A percentile compares a stretch with the other conserved stretches of the same genome.
Evolutionary conservation across 768 basidiomycete genomes (phyloP).

Genomic region (Tulasnella sp.): DNA sequence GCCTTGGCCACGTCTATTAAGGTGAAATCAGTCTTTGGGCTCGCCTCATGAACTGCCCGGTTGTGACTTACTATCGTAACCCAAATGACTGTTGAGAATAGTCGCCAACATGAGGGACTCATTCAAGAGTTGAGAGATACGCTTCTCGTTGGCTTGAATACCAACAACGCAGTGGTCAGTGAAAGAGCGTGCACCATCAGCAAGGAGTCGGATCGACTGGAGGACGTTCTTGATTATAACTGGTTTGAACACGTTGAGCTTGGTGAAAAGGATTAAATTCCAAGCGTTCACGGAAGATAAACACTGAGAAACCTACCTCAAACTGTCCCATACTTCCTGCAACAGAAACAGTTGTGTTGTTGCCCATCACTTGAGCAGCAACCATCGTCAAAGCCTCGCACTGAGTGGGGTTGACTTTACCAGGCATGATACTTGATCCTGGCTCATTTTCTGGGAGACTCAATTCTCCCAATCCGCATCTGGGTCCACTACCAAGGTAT

Average conservation of each 20-base stretch:
- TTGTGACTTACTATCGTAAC: conserved; percentile 78
- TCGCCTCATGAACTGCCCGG: neutral
- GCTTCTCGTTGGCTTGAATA: conserved; percentile 90
- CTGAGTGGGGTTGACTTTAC: conserved; percentile 98
- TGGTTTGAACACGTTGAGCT: conserved; percentile 99
- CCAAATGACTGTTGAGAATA: conserved; percentile 87
- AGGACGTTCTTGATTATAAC: conserved; percentile 97
- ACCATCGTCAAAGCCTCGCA: conserved; percentile 99
- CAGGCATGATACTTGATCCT: conserved; percentile 98
- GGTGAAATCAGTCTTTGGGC: neutral
- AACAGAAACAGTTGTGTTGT: conserved; percentile 83
- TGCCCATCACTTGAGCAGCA: conserved; percentile 95
- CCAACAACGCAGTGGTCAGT: conserved; percentile 96
- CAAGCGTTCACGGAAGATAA: neutral
- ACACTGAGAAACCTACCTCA: conserved; percentile 47
- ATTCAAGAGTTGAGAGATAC: conserved; percentile 76
- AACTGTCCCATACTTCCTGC: conserved; percentile 95
- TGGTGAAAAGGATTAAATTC: neutral
- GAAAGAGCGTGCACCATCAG: conserved; percentile 92
- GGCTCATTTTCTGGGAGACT: conserved; percentile 96
- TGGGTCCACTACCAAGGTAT: conserved; percentile 92
- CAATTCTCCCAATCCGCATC: conserved; percentile 93
- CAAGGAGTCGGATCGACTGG: conserved; percentile 84
- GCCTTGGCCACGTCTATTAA: conserved; percentile 84
- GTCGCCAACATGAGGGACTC: conserved; percentile 98